Evolutionary conservation across 331 rosid species (phyloP).

Genomic region (Dryas integrifolia): DNA sequence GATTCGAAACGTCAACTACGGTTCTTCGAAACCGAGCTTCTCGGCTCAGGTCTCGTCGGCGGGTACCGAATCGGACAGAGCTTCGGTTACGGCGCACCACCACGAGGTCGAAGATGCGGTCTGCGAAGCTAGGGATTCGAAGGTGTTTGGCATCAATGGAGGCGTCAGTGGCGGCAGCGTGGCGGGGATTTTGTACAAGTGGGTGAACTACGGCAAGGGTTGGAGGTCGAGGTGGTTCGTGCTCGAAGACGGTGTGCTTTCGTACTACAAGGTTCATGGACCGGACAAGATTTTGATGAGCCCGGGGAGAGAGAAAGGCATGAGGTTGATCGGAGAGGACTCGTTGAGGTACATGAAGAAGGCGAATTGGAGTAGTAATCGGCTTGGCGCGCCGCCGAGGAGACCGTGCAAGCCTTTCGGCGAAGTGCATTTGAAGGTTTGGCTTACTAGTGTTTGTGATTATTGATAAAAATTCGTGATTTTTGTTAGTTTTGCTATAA

Average conservation of each 20-base stretch:
- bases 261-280: slow-evolving; percentile 95
- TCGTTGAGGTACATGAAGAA: slow-evolving; percentile 67
- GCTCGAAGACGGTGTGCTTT: slow-evolving; percentile 94
- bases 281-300: slow-evolving; percentile 88
- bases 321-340: slow-evolving; percentile 85
- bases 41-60: slow-evolving; percentile 66
- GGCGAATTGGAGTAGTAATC: slow-evolving; percentile 65
- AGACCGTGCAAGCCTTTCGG: slow-evolving; percentile 88
- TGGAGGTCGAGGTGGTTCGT: slow-evolving; percentile 97
- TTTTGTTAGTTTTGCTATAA: not conserved
- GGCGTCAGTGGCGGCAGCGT: slow-evolving; percentile 61
- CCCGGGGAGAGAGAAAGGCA: slow-evolving; percentile 72
- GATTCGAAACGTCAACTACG: slow-evolving; percentile 41
- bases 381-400: slow-evolving; percentile 34
- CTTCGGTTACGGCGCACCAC: slow-evolving; percentile 36
- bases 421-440: slow-evolving; percentile 94
- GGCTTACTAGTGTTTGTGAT: not conserved
- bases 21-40: slow-evolving; percentile 53
- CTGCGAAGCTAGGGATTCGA: slow-evolving; percentile 55
- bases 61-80: slow-evolving; percentile 48
- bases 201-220: slow-evolving; percentile 98
- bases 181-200: slow-evolving; percentile 88
- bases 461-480: not conserved
- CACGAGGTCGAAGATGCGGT: slow-evolving; percentile 48
- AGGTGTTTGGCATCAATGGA: slow-evolving; percentile 45